Conservation (phyloP, 1,284 basidiomycete genomes). For the Cryptococcus sp. region DNA sequence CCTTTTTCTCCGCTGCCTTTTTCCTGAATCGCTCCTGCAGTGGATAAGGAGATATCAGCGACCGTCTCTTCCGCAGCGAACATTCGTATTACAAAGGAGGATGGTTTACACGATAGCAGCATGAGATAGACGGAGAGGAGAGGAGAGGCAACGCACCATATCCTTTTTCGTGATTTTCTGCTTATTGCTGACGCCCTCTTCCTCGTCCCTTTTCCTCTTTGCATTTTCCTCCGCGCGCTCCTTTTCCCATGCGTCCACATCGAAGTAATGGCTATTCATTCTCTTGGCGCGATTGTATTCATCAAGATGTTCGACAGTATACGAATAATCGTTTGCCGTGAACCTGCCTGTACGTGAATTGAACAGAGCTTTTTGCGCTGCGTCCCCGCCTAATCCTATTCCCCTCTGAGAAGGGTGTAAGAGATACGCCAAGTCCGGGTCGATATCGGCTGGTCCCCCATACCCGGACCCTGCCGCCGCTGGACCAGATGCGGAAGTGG, state of each 20-base stretch:
- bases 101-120: background rate
- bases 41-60: slow-evolving; percentile 9
- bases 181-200: slow-evolving; percentile 55
- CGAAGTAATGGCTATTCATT: slow-evolving; percentile 87
- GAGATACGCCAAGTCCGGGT: slow-evolving; percentile 77
- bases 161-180: slow-evolving; percentile 79
- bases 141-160: slow-evolving; percentile 62
- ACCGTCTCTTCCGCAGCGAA: slow-evolving; percentile 5
- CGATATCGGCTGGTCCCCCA: slow-evolving; percentile 63
- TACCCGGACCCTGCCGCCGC: background rate
- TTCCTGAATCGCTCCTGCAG: slow-evolving; percentile 80
- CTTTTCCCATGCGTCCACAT: slow-evolving; percentile 76
- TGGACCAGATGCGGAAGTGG: background rate
- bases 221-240: slow-evolving; percentile 60
- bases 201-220: slow-evolving; percentile 60
- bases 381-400: slow-evolving; percentile 51
- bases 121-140: background rate
- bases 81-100: background rate
- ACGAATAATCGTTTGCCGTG: slow-evolving; percentile 54
- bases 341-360: slow-evolving; percentile 82
- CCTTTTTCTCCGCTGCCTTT: slow-evolving; percentile 78
- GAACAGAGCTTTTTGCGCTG: slow-evolving; percentile 66
- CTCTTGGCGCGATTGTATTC: slow-evolving; percentile 80
- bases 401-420: slow-evolving; percentile 64
- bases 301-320: slow-evolving; percentile 70